Percentiles rank a stretch among this genome's conserved stretches.
Evolutionary conservation across 2,329 filamentous ascomycete species (phyloP).

Genomic region (Aureobasidium lini): DNA sequence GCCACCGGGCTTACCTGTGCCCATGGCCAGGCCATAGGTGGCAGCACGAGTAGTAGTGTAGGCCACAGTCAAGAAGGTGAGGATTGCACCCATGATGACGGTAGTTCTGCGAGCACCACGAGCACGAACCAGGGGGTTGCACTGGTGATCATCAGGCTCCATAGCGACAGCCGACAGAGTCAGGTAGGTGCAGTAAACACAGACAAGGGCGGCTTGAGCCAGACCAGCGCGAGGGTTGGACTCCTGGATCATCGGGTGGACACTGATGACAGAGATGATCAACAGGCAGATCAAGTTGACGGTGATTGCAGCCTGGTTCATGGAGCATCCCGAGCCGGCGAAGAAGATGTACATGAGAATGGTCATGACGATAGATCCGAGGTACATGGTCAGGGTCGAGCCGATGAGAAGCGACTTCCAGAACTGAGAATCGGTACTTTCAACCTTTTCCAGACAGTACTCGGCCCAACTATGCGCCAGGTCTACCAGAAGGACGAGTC

Average conservation of each 20-base stretch:
- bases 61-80: conserved; percentile 93
- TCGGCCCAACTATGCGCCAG: conserved; percentile 96
- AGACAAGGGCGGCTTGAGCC: conserved; percentile 96
- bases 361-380: conserved; percentile 86
- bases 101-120: conserved; percentile 84
- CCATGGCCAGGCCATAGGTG: conserved; percentile 76
- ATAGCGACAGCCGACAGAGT: conserved; percentile 98
- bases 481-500: conserved; percentile 86
- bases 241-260: conserved; percentile 85
- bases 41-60: conserved; percentile 96
- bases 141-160: conserved; percentile 90
- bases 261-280: conserved; percentile 71
- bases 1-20: conserved; percentile 48
- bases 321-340: conserved; percentile 68
- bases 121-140: conserved; percentile 84
- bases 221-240: conserved; percentile 88
- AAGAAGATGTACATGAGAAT: conserved; percentile 98
- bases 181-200: conserved; percentile 95
- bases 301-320: conserved; percentile 96
- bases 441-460: conserved; percentile 88
- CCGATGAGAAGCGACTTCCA: conserved; percentile 88
- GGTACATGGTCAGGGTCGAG: conserved; percentile 88
- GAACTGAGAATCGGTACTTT: conserved; percentile 71
- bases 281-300: conserved; percentile 83
- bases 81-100: conserved; percentile 84